Base-by-base conservation (phyloP, 1,284 basidiomycete species). In the Pisolithus thermaeus region DNA sequence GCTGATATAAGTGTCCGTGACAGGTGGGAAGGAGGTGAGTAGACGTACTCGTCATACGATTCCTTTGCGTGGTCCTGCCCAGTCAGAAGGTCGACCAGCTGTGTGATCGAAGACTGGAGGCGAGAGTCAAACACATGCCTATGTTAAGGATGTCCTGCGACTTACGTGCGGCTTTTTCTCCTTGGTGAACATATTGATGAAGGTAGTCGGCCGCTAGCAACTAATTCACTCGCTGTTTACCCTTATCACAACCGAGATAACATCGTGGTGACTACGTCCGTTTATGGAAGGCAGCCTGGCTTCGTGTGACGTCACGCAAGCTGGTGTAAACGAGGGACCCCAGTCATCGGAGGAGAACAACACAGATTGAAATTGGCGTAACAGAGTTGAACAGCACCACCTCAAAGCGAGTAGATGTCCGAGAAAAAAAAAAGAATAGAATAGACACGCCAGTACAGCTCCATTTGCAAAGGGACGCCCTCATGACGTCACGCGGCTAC, bases 31-130 rank as follows among this genome's bases (percentile, higher is more conserved):
- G 32, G 45, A 46, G 52, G 49, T 14, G 23, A 50, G n/a, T 12
- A 38, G 22, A 65, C 72, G 50, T 56, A 88, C 88, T 93, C 93
- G 64, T 96, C 94, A 60, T 91, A 90, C 23, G 89, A 84, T 60
- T 93, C 87, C 54, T 87, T 87, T 36, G 76, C 76, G 66, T 92
- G 86, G 53, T 73, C 69, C 50, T 74, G 76, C 1, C 83, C 80
- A 30, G 90, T 90, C 46, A 96, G 79, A 56, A 95, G 90, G 65
- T 95, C 92, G 46, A 96, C 80, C 89, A 90, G 92, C 68, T 92
- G 88, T 52, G 91, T 90, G 63, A 92, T 85, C 39, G 88, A 91
- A 1, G 88, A 90, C 82, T 93, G 41, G 32, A 52, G 27, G 30
- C 22, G 30, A 11, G 27, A 9, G 22, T 35, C 44, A 36, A 49